Percentiles rank a stretch among this genome's conserved stretches.
phyloP scores from a whole-genome alignment of 2,329 filamentous ascomycete species.

The Saccharata proteae region DNA sequence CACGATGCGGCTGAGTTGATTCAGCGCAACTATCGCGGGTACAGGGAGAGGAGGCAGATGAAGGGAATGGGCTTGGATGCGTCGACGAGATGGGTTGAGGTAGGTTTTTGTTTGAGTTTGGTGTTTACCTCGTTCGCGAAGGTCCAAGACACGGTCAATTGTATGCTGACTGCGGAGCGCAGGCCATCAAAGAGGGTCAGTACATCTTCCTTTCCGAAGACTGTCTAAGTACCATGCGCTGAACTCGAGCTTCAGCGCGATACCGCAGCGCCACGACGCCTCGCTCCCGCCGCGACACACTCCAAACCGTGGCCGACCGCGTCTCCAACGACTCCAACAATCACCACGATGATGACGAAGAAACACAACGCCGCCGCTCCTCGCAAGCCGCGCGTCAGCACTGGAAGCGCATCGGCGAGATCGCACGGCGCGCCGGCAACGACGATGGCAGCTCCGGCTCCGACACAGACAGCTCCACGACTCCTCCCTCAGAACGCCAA shows the following conservation, averaged over 20 bases:
- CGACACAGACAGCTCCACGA: conserved; percentile 31
- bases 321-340: conserved; percentile 11
- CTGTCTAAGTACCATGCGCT: conserved; percentile 13
- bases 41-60: conserved; percentile 59
- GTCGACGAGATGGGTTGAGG: conserved; percentile 59
- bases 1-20: conserved; percentile 21
- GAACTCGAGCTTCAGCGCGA: conserved; percentile 32
- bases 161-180: conserved; percentile 16
- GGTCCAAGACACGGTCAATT: no score
- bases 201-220: conserved; percentile 1
- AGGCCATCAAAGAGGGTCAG: conserved; percentile 40
- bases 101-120: no score
- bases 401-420: conserved; percentile 62
- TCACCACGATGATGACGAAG: no score
- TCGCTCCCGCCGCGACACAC: conserved; percentile 24
- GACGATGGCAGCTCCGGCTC: conserved; percentile 44
- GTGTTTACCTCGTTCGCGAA: no score
- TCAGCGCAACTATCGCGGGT: conserved; percentile 61
- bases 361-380: conserved; percentile 17
- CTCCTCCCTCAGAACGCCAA: conserved; percentile 20
- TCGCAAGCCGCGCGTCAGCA: conserved; percentile 46
- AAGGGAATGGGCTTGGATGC: conserved; percentile 56
- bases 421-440: conserved; percentile 59
- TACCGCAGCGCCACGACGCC: conserved; percentile 41
- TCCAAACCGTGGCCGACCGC: conserved; percentile 12